phyloP scores from a whole-genome alignment of 2,329 filamentous ascomycete species.

The Colletotrichum caudatum region DNA sequence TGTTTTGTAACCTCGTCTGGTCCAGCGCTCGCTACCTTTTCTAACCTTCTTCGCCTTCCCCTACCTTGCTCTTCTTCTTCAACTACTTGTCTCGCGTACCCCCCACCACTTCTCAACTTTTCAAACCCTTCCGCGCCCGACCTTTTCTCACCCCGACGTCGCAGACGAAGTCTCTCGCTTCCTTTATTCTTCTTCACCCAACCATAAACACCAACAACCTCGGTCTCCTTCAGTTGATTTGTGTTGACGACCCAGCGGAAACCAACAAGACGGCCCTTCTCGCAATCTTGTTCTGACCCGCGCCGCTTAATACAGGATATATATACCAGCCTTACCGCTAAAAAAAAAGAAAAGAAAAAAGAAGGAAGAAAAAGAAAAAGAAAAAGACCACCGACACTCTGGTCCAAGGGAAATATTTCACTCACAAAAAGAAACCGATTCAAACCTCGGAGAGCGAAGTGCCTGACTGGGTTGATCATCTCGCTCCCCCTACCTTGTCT shows the following conservation, averaged over 20 bases:
- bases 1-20: slow-evolving; percentile 33
- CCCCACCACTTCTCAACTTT: slow-evolving; percentile 17
- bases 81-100: slow-evolving; percentile 24
- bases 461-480: slow-evolving; percentile 20
- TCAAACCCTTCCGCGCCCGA: slow-evolving; percentile 35
- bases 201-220: slow-evolving; percentile 4
- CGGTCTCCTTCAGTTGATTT: slow-evolving; percentile 22
- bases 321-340: neutral
- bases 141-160: slow-evolving; percentile 35
- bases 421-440: neutral
- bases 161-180: slow-evolving; percentile 39
- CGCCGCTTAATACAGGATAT: slow-evolving; percentile 26
- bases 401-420: neutral
- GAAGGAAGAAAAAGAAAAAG: neutral
- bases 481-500: slow-evolving; percentile 26
- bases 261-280: neutral
- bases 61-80: slow-evolving; percentile 28
- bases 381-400: neutral
- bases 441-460: neutral
- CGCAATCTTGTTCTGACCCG: neutral
- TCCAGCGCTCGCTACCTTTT: slow-evolving; percentile 32
- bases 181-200: slow-evolving; percentile 6
- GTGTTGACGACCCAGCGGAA: slow-evolving; percentile 22
- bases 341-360: neutral
- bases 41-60: slow-evolving; percentile 32